These are phyloP conservation scores for Neonectria punicea DNA, from an alignment of 2,329 filamentous ascomycete genomes.

Conservation along the genomic window DNA sequence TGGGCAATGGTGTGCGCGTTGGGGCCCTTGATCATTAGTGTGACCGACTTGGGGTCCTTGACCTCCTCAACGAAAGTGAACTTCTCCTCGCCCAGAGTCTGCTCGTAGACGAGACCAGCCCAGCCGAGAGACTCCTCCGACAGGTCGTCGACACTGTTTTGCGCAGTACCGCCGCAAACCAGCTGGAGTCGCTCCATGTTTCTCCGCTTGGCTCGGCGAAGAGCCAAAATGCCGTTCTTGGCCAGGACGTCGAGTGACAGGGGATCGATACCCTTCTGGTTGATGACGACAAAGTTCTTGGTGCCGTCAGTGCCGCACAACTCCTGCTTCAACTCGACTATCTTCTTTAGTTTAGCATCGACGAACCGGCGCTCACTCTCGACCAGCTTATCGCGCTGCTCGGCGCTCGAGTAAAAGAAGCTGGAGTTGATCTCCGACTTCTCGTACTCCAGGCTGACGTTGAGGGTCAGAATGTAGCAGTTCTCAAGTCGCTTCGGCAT, in stretches of 20 bases:
- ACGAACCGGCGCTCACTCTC: slow-evolving; percentile 97
- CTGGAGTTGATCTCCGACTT: slow-evolving; percentile 99
- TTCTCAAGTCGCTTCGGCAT: slow-evolving; percentile 98
- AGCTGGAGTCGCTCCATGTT: slow-evolving; percentile 99
- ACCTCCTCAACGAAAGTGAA: slow-evolving; percentile 99
- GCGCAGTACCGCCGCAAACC: slow-evolving; percentile 87
- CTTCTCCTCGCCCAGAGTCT: slow-evolving; percentile 97
- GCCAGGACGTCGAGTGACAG: slow-evolving; percentile 94
- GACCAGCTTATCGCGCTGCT: slow-evolving; percentile 97
- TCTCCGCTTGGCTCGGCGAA: slow-evolving; percentile 93
- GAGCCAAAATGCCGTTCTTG: slow-evolving; percentile 96
- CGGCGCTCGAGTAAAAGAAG: slow-evolving; percentile 98
- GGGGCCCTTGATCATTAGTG: slow-evolving; percentile 96
- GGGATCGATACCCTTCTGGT: slow-evolving; percentile 99
- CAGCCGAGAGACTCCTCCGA: slow-evolving; percentile 90
- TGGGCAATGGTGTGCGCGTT: slow-evolving; percentile 97
- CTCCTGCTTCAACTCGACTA: slow-evolving; percentile 97
- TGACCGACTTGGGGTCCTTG: slow-evolving; percentile 98
- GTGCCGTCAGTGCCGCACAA: slow-evolving; percentile 93
- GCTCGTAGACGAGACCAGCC: slow-evolving; percentile 97
- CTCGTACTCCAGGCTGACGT: slow-evolving; percentile 97
- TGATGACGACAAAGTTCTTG: slow-evolving; percentile 97
- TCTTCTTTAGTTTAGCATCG: slow-evolving; percentile 95
- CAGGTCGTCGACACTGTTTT: slow-evolving; percentile 97
- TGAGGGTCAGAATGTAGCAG: slow-evolving; percentile 92